These are phyloP conservation scores for Beauveria rudraprayagi DNA, from an alignment of 2,329 filamentous ascomycete genomes.

Conservation along the genomic window DNA sequence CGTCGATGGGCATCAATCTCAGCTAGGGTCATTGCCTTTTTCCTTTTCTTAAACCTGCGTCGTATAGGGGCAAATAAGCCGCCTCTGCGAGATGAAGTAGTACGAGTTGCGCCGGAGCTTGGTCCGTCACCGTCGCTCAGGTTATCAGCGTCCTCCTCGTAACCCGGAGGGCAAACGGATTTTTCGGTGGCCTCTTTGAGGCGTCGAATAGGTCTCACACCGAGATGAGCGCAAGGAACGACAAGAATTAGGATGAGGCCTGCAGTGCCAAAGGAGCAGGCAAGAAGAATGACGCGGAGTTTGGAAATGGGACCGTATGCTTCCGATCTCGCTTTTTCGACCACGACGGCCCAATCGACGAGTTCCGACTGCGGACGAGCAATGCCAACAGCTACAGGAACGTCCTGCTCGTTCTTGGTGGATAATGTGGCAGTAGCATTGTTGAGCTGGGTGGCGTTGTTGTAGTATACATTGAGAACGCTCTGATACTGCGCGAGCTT, in stretches of 20 bases:
- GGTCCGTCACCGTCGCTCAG: conserved; percentile 29
- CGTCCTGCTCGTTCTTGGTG: conserved; percentile 64
- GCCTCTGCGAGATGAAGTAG: conserved; percentile 25
- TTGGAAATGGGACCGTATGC: conserved; percentile 68
- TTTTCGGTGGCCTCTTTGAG: conserved; percentile 69
- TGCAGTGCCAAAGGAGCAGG: conserved; percentile 76
- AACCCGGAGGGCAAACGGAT: conserved; percentile 59
- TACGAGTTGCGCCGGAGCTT: conserved; percentile 34
- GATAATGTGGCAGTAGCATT: conserved; percentile 64
- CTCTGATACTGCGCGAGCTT: conserved; percentile 54
- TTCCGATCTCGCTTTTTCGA: conserved; percentile 69
- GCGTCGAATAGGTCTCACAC: conserved; percentile 70
- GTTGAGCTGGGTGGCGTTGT: conserved; percentile 43
- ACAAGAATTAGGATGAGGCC: conserved; percentile 65
- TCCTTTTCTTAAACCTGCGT: conserved; percentile 27
- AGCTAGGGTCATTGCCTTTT: conserved; percentile 18
- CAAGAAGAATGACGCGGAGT: conserved; percentile 72
- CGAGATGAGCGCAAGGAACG: conserved; percentile 72
- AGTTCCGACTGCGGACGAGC: conserved; percentile 59
- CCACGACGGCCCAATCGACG: conserved; percentile 74
- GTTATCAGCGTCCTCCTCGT: conserved; percentile 36
- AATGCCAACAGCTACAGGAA: conserved; percentile 68
- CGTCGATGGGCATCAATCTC: conserved; percentile 35
- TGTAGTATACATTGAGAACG: conserved; percentile 51
- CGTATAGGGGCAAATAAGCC: conserved; percentile 32